phyloP scores from a whole-genome alignment of 1,139 yeast genomes.

The Meyerozyma sp. region DNA sequence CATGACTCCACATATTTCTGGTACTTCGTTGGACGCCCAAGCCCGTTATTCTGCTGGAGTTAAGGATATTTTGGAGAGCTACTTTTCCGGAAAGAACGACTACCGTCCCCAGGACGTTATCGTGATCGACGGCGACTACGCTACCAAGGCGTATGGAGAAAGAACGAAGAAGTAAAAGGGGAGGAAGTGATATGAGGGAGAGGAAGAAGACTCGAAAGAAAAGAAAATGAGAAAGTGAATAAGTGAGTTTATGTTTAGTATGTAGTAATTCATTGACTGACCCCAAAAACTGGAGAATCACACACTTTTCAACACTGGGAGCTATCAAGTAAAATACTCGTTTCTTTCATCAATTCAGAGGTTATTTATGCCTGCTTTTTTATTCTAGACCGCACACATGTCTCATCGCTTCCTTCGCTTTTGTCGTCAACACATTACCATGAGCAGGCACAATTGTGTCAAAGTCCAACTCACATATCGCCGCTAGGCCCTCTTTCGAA shows the following conservation, averaged over 20 bases:
- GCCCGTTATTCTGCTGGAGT: conserved; percentile 68
- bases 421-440: conserved; percentile 47
- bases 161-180: conserved; percentile 13
- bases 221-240: too few relatives aligned
- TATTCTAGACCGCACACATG: neutral
- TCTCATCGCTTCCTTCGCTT: conserved; percentile 32
- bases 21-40: conserved; percentile 79
- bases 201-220: too few relatives aligned
- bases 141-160: conserved; percentile 67
- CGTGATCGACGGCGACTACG: conserved; percentile 66
- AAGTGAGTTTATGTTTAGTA: too few relatives aligned
- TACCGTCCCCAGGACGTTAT: conserved; percentile 73
- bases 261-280: too few relatives aligned
- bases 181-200: too few relatives aligned
- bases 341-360: too few relatives aligned
- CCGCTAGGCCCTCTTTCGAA: conserved; percentile 22
- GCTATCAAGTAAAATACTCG: too few relatives aligned
- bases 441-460: conserved; percentile 51
- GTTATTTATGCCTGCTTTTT: too few relatives aligned
- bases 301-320: too few relatives aligned
- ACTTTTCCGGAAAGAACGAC: conserved; percentile 56
- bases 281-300: too few relatives aligned
- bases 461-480: conserved; percentile 41
- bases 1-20: conserved; percentile 81
- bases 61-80: conserved; percentile 56